Evolutionary conservation across 345 rosid species (phyloP).

Genomic region (rapeseed (Brassica napus)): DNA sequence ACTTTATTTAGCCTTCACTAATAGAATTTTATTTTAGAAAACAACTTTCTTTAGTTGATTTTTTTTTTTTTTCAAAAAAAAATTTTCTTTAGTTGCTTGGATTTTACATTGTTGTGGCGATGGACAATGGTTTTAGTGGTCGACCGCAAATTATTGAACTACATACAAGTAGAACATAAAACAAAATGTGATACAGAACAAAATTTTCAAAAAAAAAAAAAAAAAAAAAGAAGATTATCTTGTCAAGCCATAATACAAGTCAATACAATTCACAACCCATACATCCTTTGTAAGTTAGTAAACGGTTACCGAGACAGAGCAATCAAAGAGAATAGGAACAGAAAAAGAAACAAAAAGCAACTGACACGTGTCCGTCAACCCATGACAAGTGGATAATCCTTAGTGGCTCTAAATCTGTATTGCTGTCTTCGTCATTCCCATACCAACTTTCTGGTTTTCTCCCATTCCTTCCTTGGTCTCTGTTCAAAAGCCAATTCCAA

Average conservation of each 20-base stretch:
- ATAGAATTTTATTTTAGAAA: no score
- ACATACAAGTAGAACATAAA: no score
- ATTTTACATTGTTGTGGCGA: no score
- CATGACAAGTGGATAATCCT: neutral
- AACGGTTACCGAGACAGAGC: conserved; percentile 7
- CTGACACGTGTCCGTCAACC: conserved; percentile 23
- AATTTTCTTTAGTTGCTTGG: no score
- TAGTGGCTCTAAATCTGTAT: conserved; percentile 11
- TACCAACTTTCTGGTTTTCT: neutral
- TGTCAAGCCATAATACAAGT: conserved; percentile 10
- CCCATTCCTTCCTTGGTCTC: neutral
- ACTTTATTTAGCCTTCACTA: no score
- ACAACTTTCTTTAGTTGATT: no score
- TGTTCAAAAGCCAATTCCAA: conserved; percentile 36
- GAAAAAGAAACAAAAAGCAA: neutral
- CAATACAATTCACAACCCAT: conserved; percentile 1
- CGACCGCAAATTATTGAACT: neutral
- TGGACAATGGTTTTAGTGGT: no score
- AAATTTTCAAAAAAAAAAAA: neutral
- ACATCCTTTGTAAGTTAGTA: neutral
- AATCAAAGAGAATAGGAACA: neutral
- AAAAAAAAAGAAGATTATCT: neutral
- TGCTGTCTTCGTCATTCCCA: conserved; percentile 15
- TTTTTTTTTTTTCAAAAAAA: no score
- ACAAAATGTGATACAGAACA: neutral